phyloP scores from a whole-genome alignment of 805 yeast genomes.

The Myxozyma neglecta region DNA sequence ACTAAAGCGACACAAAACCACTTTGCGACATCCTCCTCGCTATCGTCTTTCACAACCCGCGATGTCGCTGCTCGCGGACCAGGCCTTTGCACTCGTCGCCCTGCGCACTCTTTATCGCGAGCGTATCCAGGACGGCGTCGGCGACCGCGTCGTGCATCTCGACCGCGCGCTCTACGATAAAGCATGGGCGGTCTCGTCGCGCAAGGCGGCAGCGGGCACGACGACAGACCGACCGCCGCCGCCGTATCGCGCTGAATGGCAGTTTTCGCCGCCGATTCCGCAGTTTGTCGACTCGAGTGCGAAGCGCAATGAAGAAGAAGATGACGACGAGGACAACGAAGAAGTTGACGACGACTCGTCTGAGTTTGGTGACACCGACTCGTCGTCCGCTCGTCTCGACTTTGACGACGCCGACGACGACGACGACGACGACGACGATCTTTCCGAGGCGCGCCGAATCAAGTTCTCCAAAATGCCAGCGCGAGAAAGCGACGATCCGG shows the following conservation, averaged over 20 bases:
- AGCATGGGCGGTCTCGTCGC: constrained; percentile 16
- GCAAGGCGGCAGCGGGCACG: background rate
- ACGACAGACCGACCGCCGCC: constrained; percentile 13
- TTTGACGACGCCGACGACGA: too few relatives aligned
- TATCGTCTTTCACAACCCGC: too few relatives aligned
- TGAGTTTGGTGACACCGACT: too few relatives aligned
- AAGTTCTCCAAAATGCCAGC: constrained; percentile 35
- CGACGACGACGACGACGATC: constrained; percentile 44
- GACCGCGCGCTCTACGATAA: constrained; percentile 12
- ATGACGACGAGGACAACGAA: constrained; percentile 23
- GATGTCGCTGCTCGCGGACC: constrained; percentile 27
- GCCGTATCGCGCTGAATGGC: constrained; percentile 27
- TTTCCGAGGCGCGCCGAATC: constrained; percentile 41
- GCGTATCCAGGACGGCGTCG: constrained; percentile 27
- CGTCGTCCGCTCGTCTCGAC: too few relatives aligned
- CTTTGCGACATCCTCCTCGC: too few relatives aligned
- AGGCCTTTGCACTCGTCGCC: constrained; percentile 17
- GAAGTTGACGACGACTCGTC: too few relatives aligned
- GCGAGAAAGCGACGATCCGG: constrained; percentile 22
- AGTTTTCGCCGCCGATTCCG: constrained; percentile 10
- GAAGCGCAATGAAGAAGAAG: constrained; percentile 18
- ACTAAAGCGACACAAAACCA: too few relatives aligned
- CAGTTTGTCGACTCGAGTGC: constrained; percentile 8
- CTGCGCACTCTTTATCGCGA: constrained; percentile 22
- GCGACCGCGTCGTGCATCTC: constrained; percentile 29